Evolutionary conservation across 345 rosid species (phyloP).

Genomic region (Eucalyptus shirleyi): DNA sequence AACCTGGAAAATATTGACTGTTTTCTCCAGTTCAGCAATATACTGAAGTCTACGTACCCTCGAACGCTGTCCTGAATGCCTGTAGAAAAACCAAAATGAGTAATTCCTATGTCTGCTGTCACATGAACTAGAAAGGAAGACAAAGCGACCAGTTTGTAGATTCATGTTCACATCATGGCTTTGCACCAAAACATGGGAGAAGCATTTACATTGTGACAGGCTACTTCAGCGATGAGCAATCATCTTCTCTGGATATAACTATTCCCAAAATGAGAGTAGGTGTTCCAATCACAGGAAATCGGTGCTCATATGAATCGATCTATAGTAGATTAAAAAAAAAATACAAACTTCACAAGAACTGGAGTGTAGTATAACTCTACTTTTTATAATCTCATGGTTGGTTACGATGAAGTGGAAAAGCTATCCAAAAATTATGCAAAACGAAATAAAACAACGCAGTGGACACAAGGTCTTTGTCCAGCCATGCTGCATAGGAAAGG

Average conservation of each 20-base stretch:
- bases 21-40: constrained; percentile 76
- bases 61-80: constrained; percentile 74
- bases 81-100: constrained; percentile 2
- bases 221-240: neutral
- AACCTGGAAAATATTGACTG: constrained; percentile 58
- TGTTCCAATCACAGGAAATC: neutral
- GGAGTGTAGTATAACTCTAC: neutral
- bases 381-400: neutral
- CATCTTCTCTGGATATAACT: neutral
- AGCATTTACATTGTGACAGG: neutral
- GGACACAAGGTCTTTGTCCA: neutral
- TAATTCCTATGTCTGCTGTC: neutral
- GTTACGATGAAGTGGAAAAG: neutral
- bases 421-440: neutral
- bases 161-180: neutral
- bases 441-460: neutral
- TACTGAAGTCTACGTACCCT: constrained; percentile 80
- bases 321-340: neutral
- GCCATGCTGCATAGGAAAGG: neutral
- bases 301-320: neutral
- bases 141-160: neutral
- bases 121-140: neutral
- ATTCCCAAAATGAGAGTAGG: neutral
- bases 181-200: neutral
- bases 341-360: neutral